A percentile compares a stretch with the other conserved stretches of the same genome.
Evolutionary conservation across 805 yeast genomes (phyloP).

Genomic region (Candida sphagnicola): DNA sequence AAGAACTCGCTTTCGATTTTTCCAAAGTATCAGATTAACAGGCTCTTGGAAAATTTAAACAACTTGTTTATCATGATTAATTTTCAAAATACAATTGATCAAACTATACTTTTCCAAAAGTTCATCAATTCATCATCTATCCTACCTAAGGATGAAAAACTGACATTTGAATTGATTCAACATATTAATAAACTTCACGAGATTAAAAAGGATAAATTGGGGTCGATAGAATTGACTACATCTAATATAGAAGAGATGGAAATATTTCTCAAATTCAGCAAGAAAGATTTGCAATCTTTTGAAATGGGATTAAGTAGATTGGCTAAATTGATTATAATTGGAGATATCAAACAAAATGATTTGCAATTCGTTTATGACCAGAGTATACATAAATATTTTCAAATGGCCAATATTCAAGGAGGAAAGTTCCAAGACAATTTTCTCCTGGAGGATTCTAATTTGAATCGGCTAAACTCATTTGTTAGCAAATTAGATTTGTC

Average conservation of each 20-base stretch:
- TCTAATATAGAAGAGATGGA: slow-evolving; percentile 37
- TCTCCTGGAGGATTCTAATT: background rate
- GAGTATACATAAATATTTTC: slow-evolving; percentile 5
- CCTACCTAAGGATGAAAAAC: slow-evolving; percentile 12
- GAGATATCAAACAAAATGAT: slow-evolving; percentile 33
- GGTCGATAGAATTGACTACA: slow-evolving; percentile 21
- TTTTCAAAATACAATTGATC: slow-evolving; percentile 13
- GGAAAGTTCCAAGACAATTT: background rate
- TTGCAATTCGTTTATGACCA: slow-evolving; percentile 16
- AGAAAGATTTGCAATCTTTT: slow-evolving; percentile 36
- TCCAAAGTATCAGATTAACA: slow-evolving; percentile 46
- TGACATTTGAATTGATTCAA: slow-evolving; percentile 32
- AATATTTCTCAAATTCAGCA: slow-evolving; percentile 45
- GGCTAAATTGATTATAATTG: slow-evolving; percentile 31
- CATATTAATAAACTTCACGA: slow-evolving; percentile 17
- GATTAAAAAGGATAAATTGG: slow-evolving; percentile 15
- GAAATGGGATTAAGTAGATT: slow-evolving; percentile 26
- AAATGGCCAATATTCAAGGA: background rate
- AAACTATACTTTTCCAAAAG: slow-evolving; percentile 5
- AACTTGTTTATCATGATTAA: slow-evolving; percentile 41
- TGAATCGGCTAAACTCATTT: background rate
- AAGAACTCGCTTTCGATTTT: slow-evolving; percentile 24
- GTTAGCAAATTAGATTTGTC: slow-evolving; percentile 1
- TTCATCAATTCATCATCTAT: slow-evolving; percentile 4
- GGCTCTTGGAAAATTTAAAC: slow-evolving; percentile 46